Evolutionary conservation across 345 rosid genomes (phyloP).

Genomic region (Raphanus raphanistrum): DNA sequence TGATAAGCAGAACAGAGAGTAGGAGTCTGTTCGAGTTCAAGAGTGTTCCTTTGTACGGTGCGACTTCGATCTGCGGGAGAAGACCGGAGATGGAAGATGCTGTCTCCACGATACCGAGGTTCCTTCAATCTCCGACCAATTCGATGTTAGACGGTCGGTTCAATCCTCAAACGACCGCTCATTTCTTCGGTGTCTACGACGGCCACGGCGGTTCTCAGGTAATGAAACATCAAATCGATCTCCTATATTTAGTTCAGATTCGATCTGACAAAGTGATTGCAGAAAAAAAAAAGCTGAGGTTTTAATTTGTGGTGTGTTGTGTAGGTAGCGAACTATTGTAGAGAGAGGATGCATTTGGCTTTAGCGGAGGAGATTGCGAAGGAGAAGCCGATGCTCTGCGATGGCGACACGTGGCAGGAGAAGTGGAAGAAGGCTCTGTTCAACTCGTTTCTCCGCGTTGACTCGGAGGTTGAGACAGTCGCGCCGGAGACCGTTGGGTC

Average conservation of each 20-base stretch:
- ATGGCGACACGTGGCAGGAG: constrained; percentile 60
- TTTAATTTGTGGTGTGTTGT: neutral
- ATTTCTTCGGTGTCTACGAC: constrained; percentile 80
- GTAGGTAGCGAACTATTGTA: constrained; percentile 72
- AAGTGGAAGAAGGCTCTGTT: constrained; percentile 60
- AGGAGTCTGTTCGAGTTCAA: constrained; percentile 47
- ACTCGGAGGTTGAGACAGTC: constrained; percentile 55
- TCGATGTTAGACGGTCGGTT: constrained; percentile 35
- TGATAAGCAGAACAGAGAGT: constrained; percentile 44
- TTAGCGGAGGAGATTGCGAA: constrained; percentile 61
- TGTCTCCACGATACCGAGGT: constrained; percentile 51
- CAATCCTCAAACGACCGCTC: constrained; percentile 41
- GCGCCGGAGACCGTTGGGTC: constrained; percentile 82
- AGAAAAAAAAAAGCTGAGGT: neutral
- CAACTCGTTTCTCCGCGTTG: constrained; percentile 61
- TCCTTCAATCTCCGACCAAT: constrained; percentile 45
- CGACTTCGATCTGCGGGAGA: constrained; percentile 62
- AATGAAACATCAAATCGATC: constrained; percentile 13
- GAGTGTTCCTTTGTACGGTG: constrained; percentile 58
- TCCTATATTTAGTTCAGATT: neutral
- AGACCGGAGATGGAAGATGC: constrained; percentile 90
- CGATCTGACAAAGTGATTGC: neutral
- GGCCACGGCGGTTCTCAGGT: constrained; percentile 88
- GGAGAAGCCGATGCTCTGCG: constrained; percentile 38
- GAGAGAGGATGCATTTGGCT: constrained; percentile 61